Percentiles rank a stretch among this genome's conserved stretches.
Evolutionary conservation across 164 flowering plant genomes (phyloP).

Genomic region (Stephania japonica): DNA sequence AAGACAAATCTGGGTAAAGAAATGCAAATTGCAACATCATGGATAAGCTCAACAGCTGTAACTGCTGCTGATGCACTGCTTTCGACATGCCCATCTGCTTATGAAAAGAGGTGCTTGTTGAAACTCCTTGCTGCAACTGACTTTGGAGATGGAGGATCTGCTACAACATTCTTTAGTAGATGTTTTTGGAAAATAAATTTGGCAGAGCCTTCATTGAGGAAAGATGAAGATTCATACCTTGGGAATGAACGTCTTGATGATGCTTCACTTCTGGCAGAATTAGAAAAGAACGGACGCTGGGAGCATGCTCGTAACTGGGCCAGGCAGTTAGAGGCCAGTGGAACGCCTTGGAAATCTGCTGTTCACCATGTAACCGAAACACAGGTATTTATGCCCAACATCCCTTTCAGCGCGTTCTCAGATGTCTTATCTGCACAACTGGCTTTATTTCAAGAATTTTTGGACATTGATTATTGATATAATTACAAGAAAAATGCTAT

Average conservation of each 20-base stretch:
- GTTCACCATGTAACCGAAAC: constrained; percentile 91
- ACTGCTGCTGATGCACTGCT: constrained; percentile 91
- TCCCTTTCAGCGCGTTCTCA: background rate
- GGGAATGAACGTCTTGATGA: constrained; percentile 80
- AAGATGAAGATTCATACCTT: constrained; percentile 58
- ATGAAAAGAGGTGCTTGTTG: constrained; percentile 83
- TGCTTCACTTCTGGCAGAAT: constrained; percentile 66
- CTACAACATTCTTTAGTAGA: constrained; percentile 58
- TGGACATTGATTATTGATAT: background rate
- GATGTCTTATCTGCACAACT: background rate
- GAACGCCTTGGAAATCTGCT: constrained; percentile 72
- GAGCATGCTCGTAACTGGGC: constrained; percentile 99
- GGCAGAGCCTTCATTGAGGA: constrained; percentile 79
- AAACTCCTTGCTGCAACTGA: constrained; percentile 90
- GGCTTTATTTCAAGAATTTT: background rate
- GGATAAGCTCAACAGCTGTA: constrained; percentile 81
- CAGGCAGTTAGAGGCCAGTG: constrained; percentile 79
- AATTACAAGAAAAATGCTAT: too few species aligned
- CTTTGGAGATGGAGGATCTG: constrained; percentile 94
- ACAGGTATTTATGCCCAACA: constrained; percentile 47
- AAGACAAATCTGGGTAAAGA: constrained; percentile 42
- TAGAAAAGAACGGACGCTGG: constrained; percentile 83
- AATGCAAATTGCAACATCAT: constrained; percentile 46
- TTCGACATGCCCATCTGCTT: constrained; percentile 85
- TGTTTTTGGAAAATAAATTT: constrained; percentile 82